Base-by-base conservation (phyloP, 1,284 basidiomycete species). In the Malassezia caprae region DNA sequence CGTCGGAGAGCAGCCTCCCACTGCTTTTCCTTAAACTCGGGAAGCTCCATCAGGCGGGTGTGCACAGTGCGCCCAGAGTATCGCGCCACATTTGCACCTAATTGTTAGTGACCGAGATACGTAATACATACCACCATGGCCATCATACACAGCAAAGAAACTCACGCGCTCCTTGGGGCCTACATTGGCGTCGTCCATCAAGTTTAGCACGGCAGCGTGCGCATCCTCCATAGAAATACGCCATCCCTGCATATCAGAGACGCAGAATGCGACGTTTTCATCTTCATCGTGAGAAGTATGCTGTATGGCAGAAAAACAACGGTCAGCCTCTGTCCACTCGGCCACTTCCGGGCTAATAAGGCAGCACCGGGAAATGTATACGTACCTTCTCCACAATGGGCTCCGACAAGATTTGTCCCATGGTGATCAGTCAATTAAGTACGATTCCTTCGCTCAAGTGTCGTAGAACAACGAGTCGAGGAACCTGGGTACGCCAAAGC, bases 161-260 rank as follows among this genome's bases (percentile, higher is more conserved):
- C 65, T 68, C n/a, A 65, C 65, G 49, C 77, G 49, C 69, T 62
- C 62, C 12, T 58, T 53, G n/a, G 49, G 49, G 32, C 8, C 21
- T 1, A 24, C 39, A 17, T 48, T 62, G 23, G 54, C 53, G 40
- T 65, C 60, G 12, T 63, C 62, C 40, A 67, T 60, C 28, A 68
- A 56, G 32, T 56, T 59, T 37, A 96, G 79, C 27, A 89, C 78
- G 48, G 84, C 81, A n/a, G 89, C 81, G 77, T 98, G 94, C 2
- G 93, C 84, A 74, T 99, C 94, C 78, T 99, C 94, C 94, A 99
- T 98, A 68, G 93, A 85, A 78, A 96, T 87, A 77, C 94, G 82
- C 94, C 94, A 99, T 66, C 94, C 94, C 78, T 99, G 94, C 94
- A 98, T 98, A 78, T 96, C 91, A 40, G 87, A 86, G 46, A 96